Evolutionary conservation across 805 yeast species (phyloP).

Genomic region (Wickerhamomyces chambardii): DNA sequence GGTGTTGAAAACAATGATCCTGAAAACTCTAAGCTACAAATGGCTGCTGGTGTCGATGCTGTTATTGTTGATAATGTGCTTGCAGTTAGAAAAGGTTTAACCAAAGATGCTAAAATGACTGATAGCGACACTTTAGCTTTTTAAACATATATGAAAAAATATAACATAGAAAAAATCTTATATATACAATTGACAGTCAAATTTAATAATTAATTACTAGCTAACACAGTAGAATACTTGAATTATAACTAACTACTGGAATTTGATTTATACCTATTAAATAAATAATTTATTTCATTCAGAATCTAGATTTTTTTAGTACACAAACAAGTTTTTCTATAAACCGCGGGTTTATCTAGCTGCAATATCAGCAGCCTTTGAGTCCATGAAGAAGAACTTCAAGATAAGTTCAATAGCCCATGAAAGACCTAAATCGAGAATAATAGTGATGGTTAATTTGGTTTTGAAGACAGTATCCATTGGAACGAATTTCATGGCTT

Average conservation of each 20-base stretch:
- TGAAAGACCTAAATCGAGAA: slow-evolving; percentile 68
- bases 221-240: too few relatives aligned
- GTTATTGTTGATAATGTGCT: slow-evolving; percentile 94
- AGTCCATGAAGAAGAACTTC: slow-evolving; percentile 84
- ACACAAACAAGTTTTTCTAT: too few relatives aligned
- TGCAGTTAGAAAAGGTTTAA: slow-evolving; percentile 82
- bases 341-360: slow-evolving; percentile 13
- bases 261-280: too few relatives aligned
- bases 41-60: slow-evolving; percentile 95
- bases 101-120: slow-evolving; percentile 18
- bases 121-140: not conserved
- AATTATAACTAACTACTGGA: too few relatives aligned
- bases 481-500: slow-evolving; percentile 85
- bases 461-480: slow-evolving; percentile 69
- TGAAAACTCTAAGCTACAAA: slow-evolving; percentile 71
- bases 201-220: too few relatives aligned
- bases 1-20: slow-evolving; percentile 83
- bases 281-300: too few relatives aligned
- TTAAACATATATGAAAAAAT: too few relatives aligned
- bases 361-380: slow-evolving; percentile 89
- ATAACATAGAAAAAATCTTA: too few relatives aligned
- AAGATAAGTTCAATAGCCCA: slow-evolving; percentile 74
- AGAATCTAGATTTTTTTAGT: too few relatives aligned
- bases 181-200: too few relatives aligned
- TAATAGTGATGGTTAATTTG: slow-evolving; percentile 64